phyloP scores from a whole-genome alignment of 2,329 filamentous ascomycete genomes.

The Verticillium nubilum region DNA sequence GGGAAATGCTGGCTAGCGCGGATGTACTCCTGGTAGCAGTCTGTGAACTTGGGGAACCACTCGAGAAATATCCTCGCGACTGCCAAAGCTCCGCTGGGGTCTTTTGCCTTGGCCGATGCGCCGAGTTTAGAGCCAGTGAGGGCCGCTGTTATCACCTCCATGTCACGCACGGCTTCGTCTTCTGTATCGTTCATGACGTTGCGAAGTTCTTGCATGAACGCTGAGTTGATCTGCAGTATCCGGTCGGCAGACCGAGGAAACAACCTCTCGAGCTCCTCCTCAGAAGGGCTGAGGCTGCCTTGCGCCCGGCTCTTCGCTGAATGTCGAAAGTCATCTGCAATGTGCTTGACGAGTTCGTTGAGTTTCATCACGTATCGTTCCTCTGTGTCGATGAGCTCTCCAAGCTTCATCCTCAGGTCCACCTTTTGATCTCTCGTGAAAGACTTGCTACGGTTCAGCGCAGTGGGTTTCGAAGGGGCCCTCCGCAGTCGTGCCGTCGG shows the following conservation, averaged over 20 bases:
- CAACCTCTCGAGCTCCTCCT: conserved; percentile 65
- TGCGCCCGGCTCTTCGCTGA: conserved; percentile 55
- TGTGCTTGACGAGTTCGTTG: conserved; percentile 72
- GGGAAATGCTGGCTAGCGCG: conserved; percentile 84
- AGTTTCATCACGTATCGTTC: conserved; percentile 89
- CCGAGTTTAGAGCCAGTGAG: conserved; percentile 37
- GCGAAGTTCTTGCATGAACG: conserved; percentile 72
- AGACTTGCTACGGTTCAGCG: conserved; percentile 69
- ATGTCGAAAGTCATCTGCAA: conserved; percentile 74
- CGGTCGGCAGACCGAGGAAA: conserved; percentile 77
- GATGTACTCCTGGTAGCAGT: conserved; percentile 91
- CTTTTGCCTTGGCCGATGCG: conserved; percentile 46
- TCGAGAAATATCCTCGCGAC: conserved; percentile 79
- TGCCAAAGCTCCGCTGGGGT: conserved; percentile 71
- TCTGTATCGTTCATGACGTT: conserved; percentile 78
- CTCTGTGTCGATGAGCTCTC: conserved; percentile 87
- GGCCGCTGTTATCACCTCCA: conserved; percentile 51
- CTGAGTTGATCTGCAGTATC: conserved; percentile 77
- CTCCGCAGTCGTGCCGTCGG: conserved; percentile 80
- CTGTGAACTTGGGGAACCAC: conserved; percentile 89
- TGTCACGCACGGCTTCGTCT: conserved; percentile 70
- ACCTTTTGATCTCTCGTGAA: conserved; percentile 81
- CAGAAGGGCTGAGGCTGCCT: conserved; percentile 64
- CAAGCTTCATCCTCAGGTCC: conserved; percentile 80
- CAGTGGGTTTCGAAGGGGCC: conserved; percentile 80